These are phyloP conservation scores for Danielia reshetovae DNA, from an alignment of 805 yeast species.

Conservation along the genomic window DNA sequence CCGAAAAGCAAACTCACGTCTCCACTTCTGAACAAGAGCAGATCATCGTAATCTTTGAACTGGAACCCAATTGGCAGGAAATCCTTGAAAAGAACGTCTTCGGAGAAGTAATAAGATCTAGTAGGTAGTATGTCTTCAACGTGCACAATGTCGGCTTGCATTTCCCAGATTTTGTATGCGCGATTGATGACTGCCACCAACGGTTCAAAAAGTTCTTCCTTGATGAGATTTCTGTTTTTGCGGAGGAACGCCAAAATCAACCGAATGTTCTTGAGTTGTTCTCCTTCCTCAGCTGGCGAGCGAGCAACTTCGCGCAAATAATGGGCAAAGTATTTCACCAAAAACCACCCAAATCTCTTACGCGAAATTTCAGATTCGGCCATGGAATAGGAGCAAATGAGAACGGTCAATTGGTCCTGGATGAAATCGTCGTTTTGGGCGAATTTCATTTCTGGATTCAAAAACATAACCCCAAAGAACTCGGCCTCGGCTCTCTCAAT, in stretches of 20 bases:
- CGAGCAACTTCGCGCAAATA: constrained; percentile 4
- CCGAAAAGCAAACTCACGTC: constrained; percentile 21
- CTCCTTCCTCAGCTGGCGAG: constrained; percentile 1
- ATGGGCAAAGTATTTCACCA: constrained; percentile 5
- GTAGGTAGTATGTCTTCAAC: constrained; percentile 27
- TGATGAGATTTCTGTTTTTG: constrained; percentile 1
- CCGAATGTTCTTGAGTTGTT: constrained; percentile 9
- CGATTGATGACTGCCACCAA: constrained; percentile 5
- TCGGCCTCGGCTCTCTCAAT: constrained; percentile 14
- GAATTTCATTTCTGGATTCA: constrained; percentile 8
- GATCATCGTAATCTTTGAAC: constrained; percentile 61
- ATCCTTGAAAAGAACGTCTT: constrained; percentile 62
- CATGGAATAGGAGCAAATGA: constrained; percentile 13
- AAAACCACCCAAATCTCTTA: constrained; percentile 6
- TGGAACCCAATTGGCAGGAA: constrained; percentile 51
- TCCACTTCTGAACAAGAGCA: constrained; percentile 32
- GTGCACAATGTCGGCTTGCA: constrained; percentile 4
- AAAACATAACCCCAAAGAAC: constrained; percentile 24
- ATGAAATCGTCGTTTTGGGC: constrained; percentile 6
- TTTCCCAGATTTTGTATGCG: constrained; percentile 6
- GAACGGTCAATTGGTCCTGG: constrained; percentile 11
- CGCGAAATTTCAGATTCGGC: constrained; percentile 4
- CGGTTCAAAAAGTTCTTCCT: constrained; percentile 1
- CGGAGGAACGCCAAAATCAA: constrained; percentile 13
- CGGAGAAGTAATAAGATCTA: constrained; percentile 54